Percentiles rank a stretch among this genome's conserved stretches.
Conservation (phyloP, 345 rosid species). For the Acer campestre region DNA sequence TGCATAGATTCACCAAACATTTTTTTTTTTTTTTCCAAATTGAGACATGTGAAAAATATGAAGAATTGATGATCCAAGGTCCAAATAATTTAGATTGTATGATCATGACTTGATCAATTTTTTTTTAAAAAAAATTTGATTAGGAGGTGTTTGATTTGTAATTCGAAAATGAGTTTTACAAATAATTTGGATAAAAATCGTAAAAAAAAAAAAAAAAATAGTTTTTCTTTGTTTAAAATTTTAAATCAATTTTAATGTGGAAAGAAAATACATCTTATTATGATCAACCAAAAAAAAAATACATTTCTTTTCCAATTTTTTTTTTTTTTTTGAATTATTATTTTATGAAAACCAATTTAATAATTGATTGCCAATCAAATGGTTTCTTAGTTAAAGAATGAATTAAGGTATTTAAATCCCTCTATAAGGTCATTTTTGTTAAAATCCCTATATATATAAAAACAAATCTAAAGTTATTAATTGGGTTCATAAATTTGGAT, state of each 20-base stretch:
- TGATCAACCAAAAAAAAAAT: too few relatives aligned
- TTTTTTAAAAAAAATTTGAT: too few relatives aligned
- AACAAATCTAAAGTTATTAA: neutral
- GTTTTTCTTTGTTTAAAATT: neutral
- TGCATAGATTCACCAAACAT: neutral
- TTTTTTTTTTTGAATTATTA: too few relatives aligned
- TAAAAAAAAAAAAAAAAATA: too few relatives aligned
- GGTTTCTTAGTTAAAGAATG: too few relatives aligned
- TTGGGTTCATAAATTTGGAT: neutral
- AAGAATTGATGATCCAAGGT: neutral
- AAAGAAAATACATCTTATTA: too few relatives aligned
- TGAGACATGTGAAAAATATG: neutral
- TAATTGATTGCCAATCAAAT: too few relatives aligned
- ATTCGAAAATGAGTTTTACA: neutral
- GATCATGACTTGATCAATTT: neutral
- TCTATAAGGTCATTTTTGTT: too few relatives aligned
- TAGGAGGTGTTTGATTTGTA: neutral
- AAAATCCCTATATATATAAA: too few relatives aligned
- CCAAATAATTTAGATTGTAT: neutral
- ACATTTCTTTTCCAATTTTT: too few relatives aligned
- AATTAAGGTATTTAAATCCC: too few relatives aligned
- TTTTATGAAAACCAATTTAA: too few relatives aligned
- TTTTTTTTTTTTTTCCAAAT: neutral
- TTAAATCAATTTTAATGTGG: neutral
- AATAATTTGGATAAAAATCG: neutral